Conservation (phyloP, 768 basidiomycete species). For the Rhodosporidiobolus sp. region DNA sequence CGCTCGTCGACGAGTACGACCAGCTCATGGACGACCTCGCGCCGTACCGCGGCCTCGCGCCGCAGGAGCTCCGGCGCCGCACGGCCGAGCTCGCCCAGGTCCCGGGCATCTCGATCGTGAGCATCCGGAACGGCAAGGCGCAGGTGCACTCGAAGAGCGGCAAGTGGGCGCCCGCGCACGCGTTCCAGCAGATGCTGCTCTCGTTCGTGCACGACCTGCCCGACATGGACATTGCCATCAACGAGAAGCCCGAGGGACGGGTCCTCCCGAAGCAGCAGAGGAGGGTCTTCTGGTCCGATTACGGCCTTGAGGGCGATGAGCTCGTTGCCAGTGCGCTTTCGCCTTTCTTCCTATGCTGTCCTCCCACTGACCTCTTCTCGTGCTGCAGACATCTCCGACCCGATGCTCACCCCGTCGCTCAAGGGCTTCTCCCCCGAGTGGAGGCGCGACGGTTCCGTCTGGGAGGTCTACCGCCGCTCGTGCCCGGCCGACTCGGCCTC, state of each 20-base stretch:
- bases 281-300: conserved; percentile 38
- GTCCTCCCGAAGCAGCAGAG: conserved; percentile 55
- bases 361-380: neutral
- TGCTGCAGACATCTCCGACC: conserved; percentile 40
- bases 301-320: conserved; percentile 40
- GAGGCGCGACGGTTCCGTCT: conserved; percentile 75
- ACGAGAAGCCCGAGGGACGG: conserved; percentile 87
- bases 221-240: conserved; percentile 91
- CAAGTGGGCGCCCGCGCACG: conserved; percentile 44
- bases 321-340: conserved; percentile 37
- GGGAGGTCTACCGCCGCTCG: conserved; percentile 92
- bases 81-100: conserved; percentile 43
- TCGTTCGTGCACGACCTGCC: conserved; percentile 61
- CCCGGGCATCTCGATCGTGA: conserved; percentile 43
- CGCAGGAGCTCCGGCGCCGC: conserved; percentile 36
- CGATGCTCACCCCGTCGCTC: conserved; percentile 32
- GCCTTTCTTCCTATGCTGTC: neutral
- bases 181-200: conserved; percentile 45
- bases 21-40: conserved; percentile 43
- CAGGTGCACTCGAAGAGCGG: conserved; percentile 44
- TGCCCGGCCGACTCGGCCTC: conserved; percentile 76
- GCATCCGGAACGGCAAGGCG: conserved; percentile 41
- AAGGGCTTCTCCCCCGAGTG: conserved; percentile 75
- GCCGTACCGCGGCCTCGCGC: conserved; percentile 38
- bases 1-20: conserved; percentile 47